Percentiles rank a stretch among this genome's conserved stretches.
Conservation (phyloP, 2,329 filamentous ascomycete species). For the Monosporascus ibericus region DNA sequence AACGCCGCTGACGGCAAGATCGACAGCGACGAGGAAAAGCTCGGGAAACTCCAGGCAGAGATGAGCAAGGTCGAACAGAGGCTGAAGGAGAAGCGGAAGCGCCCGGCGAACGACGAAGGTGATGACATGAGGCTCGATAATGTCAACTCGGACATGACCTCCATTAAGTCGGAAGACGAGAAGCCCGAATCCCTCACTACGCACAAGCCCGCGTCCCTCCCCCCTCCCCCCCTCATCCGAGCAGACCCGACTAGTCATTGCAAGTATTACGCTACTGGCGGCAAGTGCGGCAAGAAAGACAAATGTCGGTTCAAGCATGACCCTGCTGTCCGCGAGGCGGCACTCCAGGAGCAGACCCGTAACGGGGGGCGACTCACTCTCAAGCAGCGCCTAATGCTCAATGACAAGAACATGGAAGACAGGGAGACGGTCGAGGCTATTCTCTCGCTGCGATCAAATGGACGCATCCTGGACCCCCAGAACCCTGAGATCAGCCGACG, state of each 20-base stretch:
- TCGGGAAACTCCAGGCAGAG: slow-evolving; percentile 19
- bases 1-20: slow-evolving; percentile 43
- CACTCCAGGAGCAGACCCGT: slow-evolving; percentile 56
- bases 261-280: slow-evolving; percentile 66
- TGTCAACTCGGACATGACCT: slow-evolving; percentile 32
- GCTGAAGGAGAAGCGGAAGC: slow-evolving; percentile 59
- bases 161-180: slow-evolving; percentile 45
- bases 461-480: slow-evolving; percentile 37
- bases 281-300: slow-evolving; percentile 66
- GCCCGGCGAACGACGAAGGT: slow-evolving; percentile 60
- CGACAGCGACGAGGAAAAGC: slow-evolving; percentile 45
- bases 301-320: slow-evolving; percentile 70
- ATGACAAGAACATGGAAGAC: slow-evolving; percentile 64
- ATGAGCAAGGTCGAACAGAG: slow-evolving; percentile 64
- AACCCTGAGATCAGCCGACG: slow-evolving; percentile 25
- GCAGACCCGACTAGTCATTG: slow-evolving; percentile 60
- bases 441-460: slow-evolving; percentile 57
- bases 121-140: slow-evolving; percentile 54
- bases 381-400: slow-evolving; percentile 58
- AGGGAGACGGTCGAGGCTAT: slow-evolving; percentile 60
- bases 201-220: slow-evolving; percentile 34
- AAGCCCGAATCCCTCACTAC: slow-evolving; percentile 53
- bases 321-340: slow-evolving; percentile 55
- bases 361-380: slow-evolving; percentile 62
- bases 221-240: slow-evolving; percentile 42